Evolutionary conservation across 768 basidiomycete genomes (phyloP), one percentile per base, ranked within the genome.

Genomic region (Exidia glandulosa): DNA sequence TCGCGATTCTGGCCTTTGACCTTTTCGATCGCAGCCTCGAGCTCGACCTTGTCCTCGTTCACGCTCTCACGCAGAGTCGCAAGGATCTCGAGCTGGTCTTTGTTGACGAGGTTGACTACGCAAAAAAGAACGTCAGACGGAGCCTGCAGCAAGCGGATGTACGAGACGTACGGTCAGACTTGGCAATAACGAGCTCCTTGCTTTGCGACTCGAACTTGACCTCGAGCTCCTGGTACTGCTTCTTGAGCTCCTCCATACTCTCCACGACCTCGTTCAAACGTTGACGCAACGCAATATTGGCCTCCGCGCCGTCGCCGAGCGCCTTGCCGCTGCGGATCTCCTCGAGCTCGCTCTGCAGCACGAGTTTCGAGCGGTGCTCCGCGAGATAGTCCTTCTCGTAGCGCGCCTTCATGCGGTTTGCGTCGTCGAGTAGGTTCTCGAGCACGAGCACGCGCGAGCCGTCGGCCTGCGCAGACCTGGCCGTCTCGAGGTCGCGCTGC

Each of bases 11-110:
- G 81, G 59, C 81, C 81, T 66, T 79, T 81, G 45, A 92, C 71
- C 34, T 77, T 77, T 30, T 79, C 79, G 34, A 88, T 71, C 59
- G 94, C 88, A 1, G 74, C 75, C 67, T 89, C 88, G 10, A 94
- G 78, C 14, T 75, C 81, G 13, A 79, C 78, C 71, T 93, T 93
- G 71, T 97, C 94, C 68, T 89, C 86, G 67, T 86, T 87, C 47
- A 95, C 89, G 1, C 89, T 92, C 61, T 92, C 90, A 45, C 94
- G 85, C 30, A 96, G 75, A 5, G 84, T 84, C 2, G 85, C 80
- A 32, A 98, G 84, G 60, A 94, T 92, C 57, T 94, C 94, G 25
- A 94, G 76, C 69, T 97, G 92, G 68, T 96, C 93, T 70, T 90
- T 92, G 76, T 93, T 89, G 50, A 97, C 87, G 48, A 98, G 79